These are phyloP conservation scores for Diversispora epigaea DNA, from an alignment of 192 early-diverging fungal species.

Conservation along the genomic window DNA sequence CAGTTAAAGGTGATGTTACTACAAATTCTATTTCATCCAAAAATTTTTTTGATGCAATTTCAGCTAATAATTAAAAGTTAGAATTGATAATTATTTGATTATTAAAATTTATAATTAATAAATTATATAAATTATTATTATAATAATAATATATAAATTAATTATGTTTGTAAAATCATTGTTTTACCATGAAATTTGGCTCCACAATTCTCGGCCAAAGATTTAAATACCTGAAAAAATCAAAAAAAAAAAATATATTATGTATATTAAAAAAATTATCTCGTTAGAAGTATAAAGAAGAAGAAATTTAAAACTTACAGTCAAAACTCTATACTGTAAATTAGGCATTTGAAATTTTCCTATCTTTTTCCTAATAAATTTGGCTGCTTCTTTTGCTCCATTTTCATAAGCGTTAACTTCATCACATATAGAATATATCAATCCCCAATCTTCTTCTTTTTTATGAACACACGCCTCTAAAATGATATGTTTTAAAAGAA, in stretches of 20 bases:
- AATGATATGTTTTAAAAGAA: not conserved
- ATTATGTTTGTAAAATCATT: not conserved
- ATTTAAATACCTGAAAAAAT: constrained; percentile 3
- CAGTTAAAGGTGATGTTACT: not conserved
- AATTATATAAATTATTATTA: too few relatives aligned
- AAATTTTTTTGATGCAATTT: constrained; percentile 23
- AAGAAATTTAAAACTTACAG: not conserved
- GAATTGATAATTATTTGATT: too few relatives aligned
- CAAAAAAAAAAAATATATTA: not conserved
- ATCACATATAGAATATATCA: constrained; percentile 4
- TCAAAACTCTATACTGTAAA: constrained; percentile 1
- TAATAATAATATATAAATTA: not conserved
- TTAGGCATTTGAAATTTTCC: not conserved
- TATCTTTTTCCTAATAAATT: constrained; percentile 20
- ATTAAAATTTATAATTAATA: too few relatives aligned
- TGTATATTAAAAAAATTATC: not conserved
- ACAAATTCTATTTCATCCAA: constrained; percentile 11
- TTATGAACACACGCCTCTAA: constrained; percentile 22
- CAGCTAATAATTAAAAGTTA: not conserved
- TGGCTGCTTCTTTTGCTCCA: constrained; percentile 27
- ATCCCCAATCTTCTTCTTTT: constrained; percentile 22
- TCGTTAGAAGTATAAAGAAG: not conserved
- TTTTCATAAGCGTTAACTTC: constrained; percentile 2
- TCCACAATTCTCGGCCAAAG: constrained; percentile 26
- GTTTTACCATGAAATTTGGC: constrained; percentile 25